Conservation (phyloP, 108 stramenopile species). For the Nitzschia sp. region DNA sequence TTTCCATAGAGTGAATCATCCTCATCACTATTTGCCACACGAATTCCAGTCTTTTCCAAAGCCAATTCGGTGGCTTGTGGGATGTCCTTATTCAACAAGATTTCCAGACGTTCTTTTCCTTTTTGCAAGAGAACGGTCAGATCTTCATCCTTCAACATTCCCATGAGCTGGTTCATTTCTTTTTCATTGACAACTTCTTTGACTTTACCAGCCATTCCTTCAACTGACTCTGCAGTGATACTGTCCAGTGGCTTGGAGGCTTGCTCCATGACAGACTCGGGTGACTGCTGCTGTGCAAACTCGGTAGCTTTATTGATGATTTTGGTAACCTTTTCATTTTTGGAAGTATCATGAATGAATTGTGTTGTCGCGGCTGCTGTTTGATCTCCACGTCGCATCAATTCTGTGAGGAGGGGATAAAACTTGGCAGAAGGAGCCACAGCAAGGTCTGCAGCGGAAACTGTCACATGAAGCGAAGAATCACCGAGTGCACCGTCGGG, state of each 20-base stretch:
- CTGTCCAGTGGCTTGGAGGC: constrained; percentile 13
- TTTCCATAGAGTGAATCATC: constrained; percentile 15
- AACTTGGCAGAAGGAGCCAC: constrained; percentile 67
- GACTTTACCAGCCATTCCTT: constrained; percentile 25
- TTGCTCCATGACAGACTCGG: constrained; percentile 20
- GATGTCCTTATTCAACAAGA: constrained; percentile 64
- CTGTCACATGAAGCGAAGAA: neutral
- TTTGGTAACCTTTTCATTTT: constrained; percentile 25
- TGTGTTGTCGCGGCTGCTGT: constrained; percentile 35
- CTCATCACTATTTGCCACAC: constrained; percentile 37
- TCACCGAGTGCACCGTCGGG: neutral
- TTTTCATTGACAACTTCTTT: constrained; percentile 35
- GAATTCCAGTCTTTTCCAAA: constrained; percentile 61
- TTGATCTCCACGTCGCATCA: constrained; percentile 58
- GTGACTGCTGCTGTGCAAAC: constrained; percentile 11
- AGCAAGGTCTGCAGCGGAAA: constrained; percentile 13
- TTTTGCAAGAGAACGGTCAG: constrained; percentile 66
- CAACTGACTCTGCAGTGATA: neutral
- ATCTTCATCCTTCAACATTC: constrained; percentile 83
- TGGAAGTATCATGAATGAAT: constrained; percentile 30
- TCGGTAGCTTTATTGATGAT: constrained; percentile 27
- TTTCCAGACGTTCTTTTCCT: constrained; percentile 60
- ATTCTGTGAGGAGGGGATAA: constrained; percentile 66
- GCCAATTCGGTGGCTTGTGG: constrained; percentile 56
- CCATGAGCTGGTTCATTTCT: constrained; percentile 61